Conservation (phyloP, 371 early-diverging fungal genomes). For the Lichtheimia hyalospora region DNA sequence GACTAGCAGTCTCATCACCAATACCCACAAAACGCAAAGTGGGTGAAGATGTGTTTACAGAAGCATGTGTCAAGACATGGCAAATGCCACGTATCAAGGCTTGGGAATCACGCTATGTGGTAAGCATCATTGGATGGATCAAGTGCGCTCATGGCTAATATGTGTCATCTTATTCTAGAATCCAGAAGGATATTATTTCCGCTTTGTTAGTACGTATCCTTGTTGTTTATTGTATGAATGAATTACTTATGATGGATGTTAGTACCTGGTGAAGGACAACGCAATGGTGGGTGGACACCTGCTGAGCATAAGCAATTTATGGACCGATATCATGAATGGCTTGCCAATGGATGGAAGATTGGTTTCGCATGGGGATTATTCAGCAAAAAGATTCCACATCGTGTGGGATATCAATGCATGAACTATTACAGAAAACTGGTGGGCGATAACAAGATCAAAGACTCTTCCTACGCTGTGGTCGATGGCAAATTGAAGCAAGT, state of each 20-base stretch:
- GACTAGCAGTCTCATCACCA: neutral
- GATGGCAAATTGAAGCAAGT: constrained; percentile 56
- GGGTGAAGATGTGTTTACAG: constrained; percentile 58
- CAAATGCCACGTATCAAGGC: constrained; percentile 61
- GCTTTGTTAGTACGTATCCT: constrained; percentile 57
- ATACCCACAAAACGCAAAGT: constrained; percentile 19
- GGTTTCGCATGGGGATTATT: constrained; percentile 66
- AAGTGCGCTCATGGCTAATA: neutral
- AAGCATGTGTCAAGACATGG: constrained; percentile 55
- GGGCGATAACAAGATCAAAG: constrained; percentile 42
- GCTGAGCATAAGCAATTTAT: constrained; percentile 53
- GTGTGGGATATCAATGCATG: constrained; percentile 69
- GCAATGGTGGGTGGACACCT: constrained; percentile 55
- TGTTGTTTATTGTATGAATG: neutral
- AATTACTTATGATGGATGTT: neutral
- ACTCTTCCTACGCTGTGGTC: constrained; percentile 50
- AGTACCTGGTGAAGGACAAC: constrained; percentile 58
- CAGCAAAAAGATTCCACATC: constrained; percentile 54
- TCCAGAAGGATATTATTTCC: constrained; percentile 69
- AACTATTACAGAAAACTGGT: constrained; percentile 59
- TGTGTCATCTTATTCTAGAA: constrained; percentile 31
- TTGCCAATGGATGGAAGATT: constrained; percentile 45
- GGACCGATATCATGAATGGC: constrained; percentile 58
- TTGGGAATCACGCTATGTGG: constrained; percentile 53
- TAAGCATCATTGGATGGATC: constrained; percentile 5